These are phyloP conservation scores for Fusarium verticillioides DNA, from an alignment of 2,329 filamentous ascomycete species.

Conservation along the genomic window DNA sequence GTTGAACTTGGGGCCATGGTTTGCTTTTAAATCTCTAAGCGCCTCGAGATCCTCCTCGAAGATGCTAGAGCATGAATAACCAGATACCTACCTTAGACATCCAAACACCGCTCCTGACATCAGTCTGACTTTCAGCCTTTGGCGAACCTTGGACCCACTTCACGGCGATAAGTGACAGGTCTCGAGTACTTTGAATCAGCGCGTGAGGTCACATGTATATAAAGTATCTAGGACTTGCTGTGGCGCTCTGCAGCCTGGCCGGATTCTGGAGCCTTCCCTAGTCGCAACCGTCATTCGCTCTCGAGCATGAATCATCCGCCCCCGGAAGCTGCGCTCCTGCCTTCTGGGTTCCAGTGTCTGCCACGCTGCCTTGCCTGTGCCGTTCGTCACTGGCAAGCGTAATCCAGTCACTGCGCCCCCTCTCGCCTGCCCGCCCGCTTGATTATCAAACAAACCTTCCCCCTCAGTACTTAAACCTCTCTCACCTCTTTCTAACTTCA, in stretches of 20 bases:
- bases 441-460: slow-evolving; percentile 40
- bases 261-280: slow-evolving; percentile 55
- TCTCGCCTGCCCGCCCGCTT: slow-evolving; percentile 32
- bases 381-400: slow-evolving; percentile 41
- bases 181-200: slow-evolving; percentile 27
- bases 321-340: slow-evolving; percentile 40
- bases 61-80: slow-evolving; percentile 6
- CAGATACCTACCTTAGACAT: not conserved
- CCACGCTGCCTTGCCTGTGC: slow-evolving; percentile 24
- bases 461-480: slow-evolving; percentile 48
- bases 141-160: slow-evolving; percentile 23
- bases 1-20: not conserved
- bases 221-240: slow-evolving; percentile 40
- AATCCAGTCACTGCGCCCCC: slow-evolving; percentile 44
- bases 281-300: slow-evolving; percentile 44
- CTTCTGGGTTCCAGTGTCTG: slow-evolving; percentile 15
- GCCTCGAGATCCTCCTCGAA: slow-evolving; percentile 28
- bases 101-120: slow-evolving; percentile 28
- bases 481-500: slow-evolving; percentile 36
- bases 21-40: slow-evolving; percentile 1
- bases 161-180: slow-evolving; percentile 25
- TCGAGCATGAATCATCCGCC: slow-evolving; percentile 51
- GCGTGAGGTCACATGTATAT: not conserved
- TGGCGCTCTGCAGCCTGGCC: slow-evolving; percentile 39
- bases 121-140: slow-evolving; percentile 15